Conservation (phyloP, 495 filamentous ascomycete species). For the Podospora australis region DNA sequence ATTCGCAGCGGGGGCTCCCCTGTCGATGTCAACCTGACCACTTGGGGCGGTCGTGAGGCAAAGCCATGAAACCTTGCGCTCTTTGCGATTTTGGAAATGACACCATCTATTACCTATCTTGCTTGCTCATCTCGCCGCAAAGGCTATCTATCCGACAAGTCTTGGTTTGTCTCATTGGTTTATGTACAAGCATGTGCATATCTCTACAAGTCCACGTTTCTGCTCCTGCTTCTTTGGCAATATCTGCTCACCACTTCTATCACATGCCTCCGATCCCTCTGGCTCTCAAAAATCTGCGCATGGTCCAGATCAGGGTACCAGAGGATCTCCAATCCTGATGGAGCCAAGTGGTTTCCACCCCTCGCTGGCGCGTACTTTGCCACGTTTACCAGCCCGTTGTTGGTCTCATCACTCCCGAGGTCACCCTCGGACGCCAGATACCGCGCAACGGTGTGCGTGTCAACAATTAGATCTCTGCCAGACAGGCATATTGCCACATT, state of each 20-base stretch:
- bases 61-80: not conserved
- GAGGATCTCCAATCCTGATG: constrained; percentile 50
- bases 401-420: constrained; percentile 7
- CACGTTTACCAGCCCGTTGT: not conserved
- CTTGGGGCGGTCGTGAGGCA: constrained; percentile 44
- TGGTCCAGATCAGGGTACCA: constrained; percentile 62
- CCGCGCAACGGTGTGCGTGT: constrained; percentile 49
- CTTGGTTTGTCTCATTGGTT: not conserved
- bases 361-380: not conserved
- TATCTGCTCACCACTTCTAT: constrained; percentile 37
- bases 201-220: constrained; percentile 1
- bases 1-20: constrained; percentile 52
- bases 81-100: not conserved
- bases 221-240: constrained; percentile 14
- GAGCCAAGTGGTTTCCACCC: constrained; percentile 30
- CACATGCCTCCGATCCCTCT: constrained; percentile 33
- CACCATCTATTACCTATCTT: not conserved
- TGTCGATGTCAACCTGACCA: constrained; percentile 51
- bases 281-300: constrained; percentile 58
- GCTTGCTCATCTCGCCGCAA: not conserved
- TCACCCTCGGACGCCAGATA: constrained; percentile 45
- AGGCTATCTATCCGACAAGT: too few species aligned
- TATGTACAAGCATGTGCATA: not conserved
- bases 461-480: constrained; percentile 58
- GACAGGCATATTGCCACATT: constrained; percentile 50